Conservation (phyloP, 208 protist genomes). For the Sergeia podlipaevii region DNA sequence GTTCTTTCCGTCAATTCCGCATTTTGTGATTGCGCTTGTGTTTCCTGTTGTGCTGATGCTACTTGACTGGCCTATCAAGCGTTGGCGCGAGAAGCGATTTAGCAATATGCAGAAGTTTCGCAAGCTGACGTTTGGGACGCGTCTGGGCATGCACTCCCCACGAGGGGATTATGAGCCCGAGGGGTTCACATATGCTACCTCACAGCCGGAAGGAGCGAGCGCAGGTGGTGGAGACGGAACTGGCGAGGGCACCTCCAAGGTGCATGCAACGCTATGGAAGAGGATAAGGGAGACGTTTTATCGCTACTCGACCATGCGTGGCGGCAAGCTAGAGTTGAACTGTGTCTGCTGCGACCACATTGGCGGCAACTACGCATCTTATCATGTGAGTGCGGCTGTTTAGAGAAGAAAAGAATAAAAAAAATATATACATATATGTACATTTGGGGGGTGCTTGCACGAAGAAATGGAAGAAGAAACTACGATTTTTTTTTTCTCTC, state of each 20-base stretch:
- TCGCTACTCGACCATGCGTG: slow-evolving; percentile 68
- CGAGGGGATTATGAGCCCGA: slow-evolving; percentile 89
- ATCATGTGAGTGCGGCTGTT: slow-evolving; percentile 42
- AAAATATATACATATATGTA: neutral
- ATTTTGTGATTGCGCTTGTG: slow-evolving; percentile 52
- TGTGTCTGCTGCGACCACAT: slow-evolving; percentile 91
- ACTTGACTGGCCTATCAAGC: slow-evolving; percentile 82
- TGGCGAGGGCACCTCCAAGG: neutral
- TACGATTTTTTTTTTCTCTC: no score
- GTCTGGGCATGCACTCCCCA: slow-evolving; percentile 90
- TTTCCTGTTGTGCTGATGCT: slow-evolving; percentile 67
- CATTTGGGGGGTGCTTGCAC: no score
- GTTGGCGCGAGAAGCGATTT: slow-evolving; percentile 72
- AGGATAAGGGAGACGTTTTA: slow-evolving; percentile 67
- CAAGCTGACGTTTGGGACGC: slow-evolving; percentile 83
- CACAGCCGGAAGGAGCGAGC: neutral
- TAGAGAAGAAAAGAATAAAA: neutral
- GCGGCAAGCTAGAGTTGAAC: slow-evolving; percentile 79
- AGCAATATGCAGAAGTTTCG: slow-evolving; percentile 88
- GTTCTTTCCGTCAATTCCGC: slow-evolving; percentile 63
- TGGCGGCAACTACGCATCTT: slow-evolving; percentile 84
- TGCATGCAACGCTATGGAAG: slow-evolving; percentile 21
- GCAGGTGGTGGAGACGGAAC: neutral
- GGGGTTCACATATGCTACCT: slow-evolving; percentile 32
- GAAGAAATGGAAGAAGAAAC: no score